Base-by-base conservation (phyloP, 2,329 filamentous ascomycete species). In the Fusarium globosum region DNA sequence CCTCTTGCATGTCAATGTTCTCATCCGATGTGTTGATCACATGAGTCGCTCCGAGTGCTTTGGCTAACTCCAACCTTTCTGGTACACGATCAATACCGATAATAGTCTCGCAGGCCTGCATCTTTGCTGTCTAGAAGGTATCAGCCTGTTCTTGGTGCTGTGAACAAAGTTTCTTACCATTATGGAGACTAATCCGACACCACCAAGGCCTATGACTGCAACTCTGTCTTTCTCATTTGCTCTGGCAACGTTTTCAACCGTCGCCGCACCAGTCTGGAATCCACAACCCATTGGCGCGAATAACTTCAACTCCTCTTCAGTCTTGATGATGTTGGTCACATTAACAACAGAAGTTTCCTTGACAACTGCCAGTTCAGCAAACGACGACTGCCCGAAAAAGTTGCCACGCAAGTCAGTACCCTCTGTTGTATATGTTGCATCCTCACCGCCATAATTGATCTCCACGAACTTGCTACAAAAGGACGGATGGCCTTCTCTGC, bases 341-440 rank as follows among this genome's bases (percentile, higher is more conserved):
- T 53, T 61, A 8, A 61, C 46, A n/a, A 61, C 28, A 10, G 58
- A 61, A 11, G 36, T 20, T 55, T 61, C 58, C 36, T 61, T 61
- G 11, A 55, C 58, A 35, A 61, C 28, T 21, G 58, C 46, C 18
- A 61, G 7, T 42, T 61, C 46, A 42, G 58, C 46, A 53, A 61
- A 61, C 6, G 58, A 61, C 6, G 46, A 61, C 6, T 61, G 58
- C 6, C 58, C 58, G 10, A 61, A 61, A 4, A 61, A 61, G 36
- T 41, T 61, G 28, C 58, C 58, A 20, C 58, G 58, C 8, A 61
- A 10, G 6, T 42, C n/a, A 14, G n/a, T 26, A 1, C 36, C 58
- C 9, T 35, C n/a, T 8, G n/a, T 7, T 15, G 36, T 61, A 3
- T 61, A 61, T 2, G 58, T 53, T 6, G 58, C 46, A 55, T 33